These are phyloP conservation scores for Cadophora luteo-olivacea DNA, from an alignment of 2,329 filamentous ascomycete genomes.

Conservation along the genomic window DNA sequence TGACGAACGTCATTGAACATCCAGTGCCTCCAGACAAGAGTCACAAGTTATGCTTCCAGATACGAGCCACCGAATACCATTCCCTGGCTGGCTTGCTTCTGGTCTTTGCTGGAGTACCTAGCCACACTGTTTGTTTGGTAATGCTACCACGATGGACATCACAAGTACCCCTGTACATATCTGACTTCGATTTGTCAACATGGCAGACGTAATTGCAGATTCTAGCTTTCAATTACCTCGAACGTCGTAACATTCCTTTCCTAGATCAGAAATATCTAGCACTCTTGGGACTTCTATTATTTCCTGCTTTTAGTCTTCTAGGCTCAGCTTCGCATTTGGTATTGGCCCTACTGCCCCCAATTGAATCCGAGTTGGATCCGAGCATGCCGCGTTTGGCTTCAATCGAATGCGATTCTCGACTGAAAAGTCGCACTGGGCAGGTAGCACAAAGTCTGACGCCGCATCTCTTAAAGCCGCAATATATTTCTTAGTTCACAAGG, in stretches of 20 bases:
- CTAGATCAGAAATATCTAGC: background rate
- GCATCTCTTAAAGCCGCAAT: background rate
- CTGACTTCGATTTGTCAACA: background rate
- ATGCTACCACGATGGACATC: background rate
- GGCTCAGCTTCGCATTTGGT: too few species aligned
- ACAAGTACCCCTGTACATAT: background rate
- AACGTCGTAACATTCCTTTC: background rate
- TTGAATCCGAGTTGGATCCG: background rate
- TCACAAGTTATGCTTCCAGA: background rate
- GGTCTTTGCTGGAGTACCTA: background rate
- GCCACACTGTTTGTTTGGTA: background rate
- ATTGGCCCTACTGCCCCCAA: background rate
- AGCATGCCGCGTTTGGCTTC: background rate
- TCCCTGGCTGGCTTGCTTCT: background rate
- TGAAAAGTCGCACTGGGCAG: background rate
- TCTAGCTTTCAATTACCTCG: background rate
- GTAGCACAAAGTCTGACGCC: background rate
- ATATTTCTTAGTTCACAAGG: background rate
- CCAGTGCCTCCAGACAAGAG: background rate
- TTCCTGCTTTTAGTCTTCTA: background rate
- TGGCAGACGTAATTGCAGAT: background rate
- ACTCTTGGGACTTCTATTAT: too few species aligned
- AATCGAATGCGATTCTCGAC: background rate
- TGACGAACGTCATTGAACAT: background rate
- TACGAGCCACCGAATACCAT: slow-evolving; percentile 13